These are phyloP conservation scores for Suhomyces guaymorum DNA, from an alignment of 1,139 yeast genomes.

Conservation along the genomic window DNA sequence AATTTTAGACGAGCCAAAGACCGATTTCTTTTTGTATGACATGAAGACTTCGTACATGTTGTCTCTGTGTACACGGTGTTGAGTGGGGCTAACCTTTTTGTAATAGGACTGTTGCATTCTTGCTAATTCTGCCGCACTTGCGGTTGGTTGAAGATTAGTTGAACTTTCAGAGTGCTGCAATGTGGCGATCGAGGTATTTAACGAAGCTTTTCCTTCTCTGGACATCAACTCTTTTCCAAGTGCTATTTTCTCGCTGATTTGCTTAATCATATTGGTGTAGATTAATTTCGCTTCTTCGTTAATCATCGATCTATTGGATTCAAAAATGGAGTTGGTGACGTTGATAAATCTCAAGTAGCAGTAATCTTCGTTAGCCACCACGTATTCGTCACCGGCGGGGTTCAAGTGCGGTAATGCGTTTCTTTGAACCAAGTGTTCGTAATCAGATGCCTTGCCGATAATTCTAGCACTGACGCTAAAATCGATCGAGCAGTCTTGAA, in stretches of 20 bases:
- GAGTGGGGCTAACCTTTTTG: conserved; percentile 19
- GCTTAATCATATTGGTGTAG: conserved; percentile 28
- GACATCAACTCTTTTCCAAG: conserved; percentile 24
- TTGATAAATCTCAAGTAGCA: conserved; percentile 31
- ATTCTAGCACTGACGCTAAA: conserved; percentile 41
- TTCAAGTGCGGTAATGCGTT: conserved; percentile 18
- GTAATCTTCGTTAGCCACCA: conserved; percentile 37
- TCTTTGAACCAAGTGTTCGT: conserved; percentile 23
- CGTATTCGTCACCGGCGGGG: conserved; percentile 34
- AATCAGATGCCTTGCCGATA: conserved; percentile 37
- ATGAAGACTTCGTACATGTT: conserved; percentile 32
- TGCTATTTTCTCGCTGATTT: conserved; percentile 29
- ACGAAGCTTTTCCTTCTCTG: not conserved
- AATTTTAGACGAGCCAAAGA: conserved; percentile 34
- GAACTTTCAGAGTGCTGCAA: conserved; percentile 3
- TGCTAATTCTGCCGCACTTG: conserved; percentile 26
- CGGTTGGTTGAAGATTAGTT: conserved; percentile 18
- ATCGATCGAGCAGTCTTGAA: conserved; percentile 34
- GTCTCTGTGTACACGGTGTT: conserved; percentile 6
- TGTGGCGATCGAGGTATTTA: not conserved
- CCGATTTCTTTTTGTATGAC: conserved; percentile 34
- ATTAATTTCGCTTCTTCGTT: conserved; percentile 35
- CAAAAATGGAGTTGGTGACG: conserved; percentile 26
- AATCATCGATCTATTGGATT: conserved; percentile 33
- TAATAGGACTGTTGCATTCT: conserved; percentile 36